A percentile compares a stretch with the other conserved stretches of the same genome.
Evolutionary conservation across 495 filamentous ascomycete species (phyloP).

Genomic region (Aspergillus taichungensis): DNA sequence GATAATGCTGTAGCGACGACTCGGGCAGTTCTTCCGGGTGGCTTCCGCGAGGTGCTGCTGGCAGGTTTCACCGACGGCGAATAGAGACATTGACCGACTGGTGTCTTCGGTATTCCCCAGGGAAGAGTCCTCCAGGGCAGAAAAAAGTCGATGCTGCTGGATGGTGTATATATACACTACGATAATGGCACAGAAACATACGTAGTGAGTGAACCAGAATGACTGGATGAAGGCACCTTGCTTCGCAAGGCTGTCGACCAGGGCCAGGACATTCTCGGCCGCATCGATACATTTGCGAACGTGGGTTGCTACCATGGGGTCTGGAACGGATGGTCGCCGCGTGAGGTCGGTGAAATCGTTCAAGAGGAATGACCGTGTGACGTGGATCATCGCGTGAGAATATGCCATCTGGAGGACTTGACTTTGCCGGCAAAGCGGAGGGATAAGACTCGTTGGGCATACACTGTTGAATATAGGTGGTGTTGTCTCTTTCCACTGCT

Average conservation of each 20-base stretch:
- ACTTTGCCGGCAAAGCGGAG: slow-evolving; percentile 45
- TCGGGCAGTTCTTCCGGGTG: slow-evolving; percentile 41
- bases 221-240: slow-evolving; percentile 32
- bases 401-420: slow-evolving; percentile 45
- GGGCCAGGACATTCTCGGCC: slow-evolving; percentile 31
- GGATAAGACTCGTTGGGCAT: slow-evolving; percentile 37
- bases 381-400: slow-evolving; percentile 45
- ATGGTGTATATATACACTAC: slow-evolving; percentile 48
- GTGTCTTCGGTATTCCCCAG: slow-evolving; percentile 12
- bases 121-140: slow-evolving; percentile 12
- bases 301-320: slow-evolving; percentile 23
- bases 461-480: slow-evolving; percentile 40
- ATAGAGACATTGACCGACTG: slow-evolving; percentile 21
- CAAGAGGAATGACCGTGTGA: slow-evolving; percentile 48
- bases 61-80: slow-evolving; percentile 35
- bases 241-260: slow-evolving; percentile 30
- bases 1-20: slow-evolving; percentile 44
- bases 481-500: slow-evolving; percentile 32
- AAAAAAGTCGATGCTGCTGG: slow-evolving; percentile 35
- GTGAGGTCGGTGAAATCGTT: slow-evolving; percentile 41
- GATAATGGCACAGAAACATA: slow-evolving; percentile 46
- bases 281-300: slow-evolving; percentile 38
- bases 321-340: slow-evolving; percentile 23
- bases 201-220: slow-evolving; percentile 47
- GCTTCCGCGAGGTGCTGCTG: slow-evolving; percentile 42